Evolutionary conservation across 2,329 filamentous ascomycete species (phyloP), one percentile per base, ranked within the genome.

Genomic region (Colletotrichum lini): DNA sequence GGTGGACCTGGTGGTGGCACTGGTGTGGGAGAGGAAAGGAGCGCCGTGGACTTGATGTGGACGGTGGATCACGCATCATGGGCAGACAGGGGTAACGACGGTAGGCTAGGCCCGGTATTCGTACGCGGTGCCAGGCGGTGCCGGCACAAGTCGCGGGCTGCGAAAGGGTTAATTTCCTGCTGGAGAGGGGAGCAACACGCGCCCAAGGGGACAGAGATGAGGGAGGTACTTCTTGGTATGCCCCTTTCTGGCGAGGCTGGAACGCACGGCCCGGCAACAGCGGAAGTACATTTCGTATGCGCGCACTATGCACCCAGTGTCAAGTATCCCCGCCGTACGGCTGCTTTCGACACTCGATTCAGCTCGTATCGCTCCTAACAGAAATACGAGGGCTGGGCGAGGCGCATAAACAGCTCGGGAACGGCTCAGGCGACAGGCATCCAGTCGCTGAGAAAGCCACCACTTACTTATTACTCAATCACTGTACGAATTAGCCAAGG

Each of bases 291-390:
- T 30, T 50, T 18, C 1, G 52, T 5, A 4, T 0, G 2, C 8
- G 15, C 1, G 1, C 2, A 0, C 2, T 3, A 1, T 8, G 4
- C n/a, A 9, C 16, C 5, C 0, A 4, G 0, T 1, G 0, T 1
- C 12, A 7, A 42, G 70, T 72, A 71, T 21, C n/a, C 0, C 7
- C 0, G 1, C 23, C 15, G 70, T 72, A 63, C 18, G 38, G 3
- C 3, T 18, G 21, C 50, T 26, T 9, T 26, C 61, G 52, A 18
- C 2, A 50, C 58, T 64, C 30, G 70, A 64, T 58, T 71, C 56
- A 67, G 67, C 70, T 72, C 67, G 67, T 72, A 71, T 71, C 16
- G 50, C 50, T 30, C 23, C 62, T 71, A 72, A 72, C 70, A 72
- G 67, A 66, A 35, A 35, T 70, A 72, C 70, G 44, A 18, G 35